Base-by-base conservation (phyloP, 306 rosid species). In the Prosopis cineraria region DNA sequence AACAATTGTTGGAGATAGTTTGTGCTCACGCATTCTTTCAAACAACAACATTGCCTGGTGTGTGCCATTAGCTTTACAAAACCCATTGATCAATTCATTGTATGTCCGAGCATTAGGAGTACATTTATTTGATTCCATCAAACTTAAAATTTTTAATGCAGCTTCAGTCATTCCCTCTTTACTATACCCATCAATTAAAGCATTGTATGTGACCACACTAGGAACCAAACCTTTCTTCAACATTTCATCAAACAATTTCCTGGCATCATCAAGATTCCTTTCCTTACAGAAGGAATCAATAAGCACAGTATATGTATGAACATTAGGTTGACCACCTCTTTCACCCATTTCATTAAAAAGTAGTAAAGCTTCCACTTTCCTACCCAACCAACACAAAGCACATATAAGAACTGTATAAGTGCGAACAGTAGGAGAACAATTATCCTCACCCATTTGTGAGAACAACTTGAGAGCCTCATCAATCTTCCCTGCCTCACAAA, bases 61-160 rank as follows among this genome's bases (percentile, higher is more conserved):
- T 29, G 87, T 77, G 19, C 87, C 63, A 63, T 86, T 86, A 3
- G 66, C 82, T 71, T 76, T 83, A 80, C 88, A 91, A 80, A 84
- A 89, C 40, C 93, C 92, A 45, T 64, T 73, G 59, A 91, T 91
- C 90, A 91, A 84, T 69, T 87, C 93, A 66, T 88, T 91, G 78
- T 80, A 91, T 9, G 92, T 91, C 50, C 85, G 91, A 43, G 85
- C 82, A 87, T 91, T 87, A 16, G 93, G 89, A 62, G 70, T 70
- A 76, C 93, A 87, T 43, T 83, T 87, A 30, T 76, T 85, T 24
- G 82, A 87, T 72, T 89, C 90, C 91, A 91, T 89, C 80, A 82
- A 59, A 70, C 80, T 69, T 83, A 91, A 74, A 79, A 89, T 74
- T 62, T 74, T 86, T 77, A 87, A 79, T 43, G 90, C 93, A 52